These are phyloP conservation scores for Rhynchospora pubera DNA, from an alignment of 176 grass and related monocot species.

Conservation along the genomic window DNA sequence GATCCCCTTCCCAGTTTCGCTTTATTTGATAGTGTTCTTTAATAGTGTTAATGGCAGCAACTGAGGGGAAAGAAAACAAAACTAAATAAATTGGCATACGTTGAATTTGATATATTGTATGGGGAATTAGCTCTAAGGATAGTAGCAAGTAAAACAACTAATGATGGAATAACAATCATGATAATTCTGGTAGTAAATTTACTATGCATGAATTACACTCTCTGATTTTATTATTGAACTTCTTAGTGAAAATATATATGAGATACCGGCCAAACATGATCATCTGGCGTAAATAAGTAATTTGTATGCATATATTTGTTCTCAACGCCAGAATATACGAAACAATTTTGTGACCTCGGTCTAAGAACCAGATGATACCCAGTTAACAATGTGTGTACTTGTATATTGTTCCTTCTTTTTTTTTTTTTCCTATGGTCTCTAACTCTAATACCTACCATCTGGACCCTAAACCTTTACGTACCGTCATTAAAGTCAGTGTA, in stretches of 20 bases:
- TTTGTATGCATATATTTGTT: not conserved
- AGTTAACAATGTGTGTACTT: not conserved
- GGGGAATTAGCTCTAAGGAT: not conserved
- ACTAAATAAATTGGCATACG: not conserved
- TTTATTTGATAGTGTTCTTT: slow-evolving; percentile 21
- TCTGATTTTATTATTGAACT: not conserved
- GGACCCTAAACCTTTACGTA: not conserved
- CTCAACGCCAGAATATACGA: not conserved
- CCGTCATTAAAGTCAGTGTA: not conserved
- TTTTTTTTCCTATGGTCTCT: no score
- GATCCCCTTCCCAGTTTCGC: slow-evolving; percentile 23
- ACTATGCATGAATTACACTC: not conserved
- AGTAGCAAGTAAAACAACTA: not conserved
- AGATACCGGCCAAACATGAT: not conserved
- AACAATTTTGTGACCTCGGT: not conserved
- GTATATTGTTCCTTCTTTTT: no score
- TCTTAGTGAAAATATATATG: not conserved
- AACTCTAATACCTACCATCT: not conserved
- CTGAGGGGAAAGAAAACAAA: not conserved
- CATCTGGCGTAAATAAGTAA: not conserved
- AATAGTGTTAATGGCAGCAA: slow-evolving; percentile 28
- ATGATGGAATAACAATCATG: not conserved
- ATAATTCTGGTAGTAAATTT: not conserved
- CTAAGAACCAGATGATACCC: not conserved
- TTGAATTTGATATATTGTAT: not conserved